Evolutionary conservation across 306 rosid species (phyloP), one percentile per base, ranked within the genome.

Genomic region (Vicia villosa): DNA sequence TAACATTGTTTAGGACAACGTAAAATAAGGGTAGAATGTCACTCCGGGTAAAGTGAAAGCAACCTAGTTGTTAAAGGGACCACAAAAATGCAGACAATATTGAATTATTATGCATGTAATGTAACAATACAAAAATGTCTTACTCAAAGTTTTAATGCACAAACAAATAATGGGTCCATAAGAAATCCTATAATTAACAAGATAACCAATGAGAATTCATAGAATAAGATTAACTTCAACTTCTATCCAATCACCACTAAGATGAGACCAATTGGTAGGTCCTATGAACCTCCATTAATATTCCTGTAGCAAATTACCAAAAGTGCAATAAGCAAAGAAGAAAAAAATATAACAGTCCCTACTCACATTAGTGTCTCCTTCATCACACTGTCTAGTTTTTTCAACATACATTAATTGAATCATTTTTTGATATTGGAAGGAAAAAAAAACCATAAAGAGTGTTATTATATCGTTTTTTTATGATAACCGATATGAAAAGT

Each of bases 201-300:
- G 9, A 4, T 17, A 71, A 16, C 97, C 96, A 89, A 92, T 88
- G 37, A 80, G 76, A 81, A 22, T 73, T 73, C 59, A 82, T 64
- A 76, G 60, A 69, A 77, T 51, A 60, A 80, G 96, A 93, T 93
- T 65, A 34, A 77, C 86, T 34, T 83, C 54, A 82, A 74, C 45
- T 19, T 61, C 62, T 30, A 79, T 50, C 98, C 98, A 90, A 93
- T 93, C 49, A 86, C 51, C 69, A 66, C 52, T 55, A 21, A 72
- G 86, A 80, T 85, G 71, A 21, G 66, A 57, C 73, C 62, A 63
- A 47, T 8, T 66, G 28, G 32, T 70, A 79, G 96, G 87, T 24
- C 84, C 86, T 68, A 28, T 22, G 46, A 38, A 26, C 66, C 57
- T 16, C 74, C 70, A 49, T 64, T 73, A 37, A 63, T 40, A 8